Base-by-base conservation (phyloP, 495 filamentous ascomycete genomes). In the Xeromyces bisporus region DNA sequence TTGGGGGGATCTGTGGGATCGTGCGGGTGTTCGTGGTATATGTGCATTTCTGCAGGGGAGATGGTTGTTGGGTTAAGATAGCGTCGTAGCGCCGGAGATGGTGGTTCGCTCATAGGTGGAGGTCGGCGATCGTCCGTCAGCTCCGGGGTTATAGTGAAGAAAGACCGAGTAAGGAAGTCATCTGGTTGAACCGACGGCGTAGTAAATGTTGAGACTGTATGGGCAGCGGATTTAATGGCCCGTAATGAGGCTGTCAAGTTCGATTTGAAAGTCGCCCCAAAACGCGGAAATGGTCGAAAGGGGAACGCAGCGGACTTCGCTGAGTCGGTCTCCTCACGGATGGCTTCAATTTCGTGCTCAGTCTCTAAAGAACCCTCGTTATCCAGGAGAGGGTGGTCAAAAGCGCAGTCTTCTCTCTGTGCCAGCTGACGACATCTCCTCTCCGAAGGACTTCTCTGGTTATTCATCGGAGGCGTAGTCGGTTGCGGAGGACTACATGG, bases 221-320 rank as follows among this genome's bases (percentile, higher is more conserved):
- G 76, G 12, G 85, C 86, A 0, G 85, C 87, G 8, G 75, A 80
- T 50, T 80, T 80, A 33, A 96, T 69, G 15, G 80, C 83, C 18
- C 80, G 72, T 31, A 97, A 55, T 0, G 89, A 97, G 13, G 87
- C 84, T 3, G 86, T 97, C 10, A 97, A 64, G 41, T 96, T 96
- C 2, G 89, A 97, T 43, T 84, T 91, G 57, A 94, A 84, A 7
- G 69, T 72, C 10, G 64, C 60, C 9, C 48, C 51, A 4, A 62
- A 26, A n/a, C 55, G 50, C n/a, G 57, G 48, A 12, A 61, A 55
- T 8, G 49, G 42, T 23, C 50, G 42, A 24, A 47, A 37, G 8
- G 47, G 38, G 8, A 36, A 37, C 11, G 44, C 29, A 9, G 42
- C 9, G 20, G 20, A 40, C 14, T 52, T 56, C 8, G 46, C 15